Base-by-base conservation (phyloP, 2,329 filamentous ascomycete genomes). In the Rhynchosporium graminicola region DNA sequence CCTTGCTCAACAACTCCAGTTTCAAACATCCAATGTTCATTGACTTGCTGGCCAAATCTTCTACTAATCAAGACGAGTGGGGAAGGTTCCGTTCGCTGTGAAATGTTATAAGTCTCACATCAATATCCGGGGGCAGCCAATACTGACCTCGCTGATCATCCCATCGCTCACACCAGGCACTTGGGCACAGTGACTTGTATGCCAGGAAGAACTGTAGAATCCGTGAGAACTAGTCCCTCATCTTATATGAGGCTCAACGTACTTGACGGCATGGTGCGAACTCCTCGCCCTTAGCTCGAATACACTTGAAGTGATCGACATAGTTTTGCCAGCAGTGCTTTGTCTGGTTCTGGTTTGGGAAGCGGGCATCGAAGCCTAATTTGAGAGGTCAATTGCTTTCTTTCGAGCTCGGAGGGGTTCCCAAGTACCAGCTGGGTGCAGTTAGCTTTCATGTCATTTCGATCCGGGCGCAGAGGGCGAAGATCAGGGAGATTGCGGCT, bases 311-410 rank as follows among this genome's bases (percentile, higher is more conserved):
- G 86, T 99, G 98, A 81, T 99, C 95, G 83, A 99, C 95, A 82
- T 99, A 99, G 87, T 99, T 99, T 80, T 99, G 96, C 95, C 95
- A 99, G 91, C 95, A 99, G 87, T 99, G 93, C 90, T 97, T 97
- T 82, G 93, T 90, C 83, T 95, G 91, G 84, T 99, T 99, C 84
- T 87, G 83, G 85, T 99, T 97, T 76, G 95, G 95, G 84, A 98
- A 99, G 79, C 95, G 94, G 80, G 95, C 95, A 79, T 99, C 95
- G 83, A 96, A 96, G 84, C 95, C 95, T 97, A 74, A 55, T 33
- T 63, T 47, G 12, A 43, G 62, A 54, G 56, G 63, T 70, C 65
- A 71, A 67, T 69, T 42, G 45, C 26, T 43, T 45, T 31, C 47
- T 4, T 46, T 66, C 43, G 55, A 51, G 54, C 45, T 63, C 5